Evolutionary conservation across 306 rosid genomes (phyloP), one percentile per base, ranked within the genome.

Genomic region (Carpinus viminea): DNA sequence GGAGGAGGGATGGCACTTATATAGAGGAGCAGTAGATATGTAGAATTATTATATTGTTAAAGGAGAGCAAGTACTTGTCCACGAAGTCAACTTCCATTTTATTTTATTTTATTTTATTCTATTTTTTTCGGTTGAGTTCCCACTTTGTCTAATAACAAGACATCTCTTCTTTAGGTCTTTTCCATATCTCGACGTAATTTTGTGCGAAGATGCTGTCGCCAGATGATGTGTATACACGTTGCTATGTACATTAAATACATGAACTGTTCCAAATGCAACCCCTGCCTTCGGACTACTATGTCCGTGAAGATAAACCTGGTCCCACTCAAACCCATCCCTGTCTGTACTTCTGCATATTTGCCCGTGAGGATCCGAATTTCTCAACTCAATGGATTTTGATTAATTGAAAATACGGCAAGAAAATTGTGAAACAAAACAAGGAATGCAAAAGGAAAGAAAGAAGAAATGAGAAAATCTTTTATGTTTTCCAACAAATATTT

Each of bases 121-220:
- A 36, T 45, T n/a, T 0, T 9, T 8, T 66, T 17, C 0, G 50
- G 21, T 17, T 66, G 26, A 38, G 71, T 9, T 66, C 71, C 50
- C 71, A 66, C 71, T 38, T 38, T 38, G 71, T 47, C 71, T 36
- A 66, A 66, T 36, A 66, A 66, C 71, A 38, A 8, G 16, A 38
- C 64, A 57, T 57, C 36, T 9, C 31, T 20, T 20, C 31, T 20
- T 20, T 10, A 20, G 24, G 31, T 57, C 64, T 21, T 57, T 56
- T 56, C 0, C 62, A 18, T 8, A 8, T 56, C 3, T n/a, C 31
- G 1, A 56, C 62, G 62, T 24, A 20, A 20, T 56, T 21, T 57
- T 57, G 15, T 21, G 2, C 2, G 4, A 57, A 57, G 36, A 57
- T 8, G 1, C 64, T 57, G 64, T 21, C 16, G 31, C 15, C 11